These are phyloP conservation scores for Agaricales sp. DNA, from an alignment of 1,284 basidiomycete genomes.

Conservation along the genomic window DNA sequence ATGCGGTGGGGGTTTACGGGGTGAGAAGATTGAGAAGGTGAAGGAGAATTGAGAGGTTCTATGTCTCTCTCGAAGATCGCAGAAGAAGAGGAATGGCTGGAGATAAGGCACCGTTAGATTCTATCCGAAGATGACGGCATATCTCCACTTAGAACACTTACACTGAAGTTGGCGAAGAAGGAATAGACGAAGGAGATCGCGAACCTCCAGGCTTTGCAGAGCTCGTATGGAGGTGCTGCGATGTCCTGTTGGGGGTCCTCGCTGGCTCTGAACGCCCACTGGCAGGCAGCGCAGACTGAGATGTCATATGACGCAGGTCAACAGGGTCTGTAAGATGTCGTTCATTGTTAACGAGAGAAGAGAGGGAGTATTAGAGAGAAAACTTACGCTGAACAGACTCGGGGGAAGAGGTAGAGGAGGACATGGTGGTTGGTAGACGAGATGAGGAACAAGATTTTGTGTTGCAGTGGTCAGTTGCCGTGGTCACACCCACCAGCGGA, in stretches of 20 bases:
- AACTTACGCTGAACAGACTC: neutral
- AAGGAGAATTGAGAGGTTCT: conserved; percentile 40
- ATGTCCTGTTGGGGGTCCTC: neutral
- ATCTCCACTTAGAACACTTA: neutral
- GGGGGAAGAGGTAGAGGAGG: neutral
- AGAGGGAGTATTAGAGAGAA: too few relatives aligned
- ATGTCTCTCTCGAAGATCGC: conserved; percentile 80
- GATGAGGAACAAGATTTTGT: neutral
- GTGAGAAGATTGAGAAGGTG: conserved; percentile 30
- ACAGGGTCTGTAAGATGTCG: neutral
- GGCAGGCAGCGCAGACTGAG: neutral
- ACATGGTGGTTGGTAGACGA: neutral
- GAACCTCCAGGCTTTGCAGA: neutral
- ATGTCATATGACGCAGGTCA: conserved; percentile 1
- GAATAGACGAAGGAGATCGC: neutral
- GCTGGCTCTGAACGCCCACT: too few relatives aligned
- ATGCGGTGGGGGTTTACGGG: conserved; percentile 56
- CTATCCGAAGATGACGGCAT: neutral
- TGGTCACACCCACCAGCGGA: conserved; percentile 1
- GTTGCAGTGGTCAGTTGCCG: neutral
- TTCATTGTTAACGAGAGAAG: neutral
- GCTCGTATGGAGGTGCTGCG: neutral
- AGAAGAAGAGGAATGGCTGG: conserved; percentile 64
- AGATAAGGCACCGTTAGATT: conserved; percentile 2
- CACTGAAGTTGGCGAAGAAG: conserved; percentile 1